Evolutionary conservation across 257 asterid species (phyloP), one percentile per base, ranked within the genome.

Genomic region (Penstemon davidsonii): DNA sequence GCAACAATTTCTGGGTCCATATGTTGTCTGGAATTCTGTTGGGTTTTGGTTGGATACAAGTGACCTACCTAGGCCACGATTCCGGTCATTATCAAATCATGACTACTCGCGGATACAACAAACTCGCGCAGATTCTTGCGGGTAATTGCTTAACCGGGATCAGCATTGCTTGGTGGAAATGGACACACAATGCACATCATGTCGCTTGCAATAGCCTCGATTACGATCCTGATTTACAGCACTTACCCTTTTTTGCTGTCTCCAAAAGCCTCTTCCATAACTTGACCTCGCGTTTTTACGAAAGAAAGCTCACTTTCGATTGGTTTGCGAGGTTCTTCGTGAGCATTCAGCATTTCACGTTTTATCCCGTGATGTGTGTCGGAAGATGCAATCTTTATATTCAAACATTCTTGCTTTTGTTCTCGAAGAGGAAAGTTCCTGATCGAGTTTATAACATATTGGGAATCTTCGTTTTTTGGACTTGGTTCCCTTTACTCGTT

Each of bases 81-180:
- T 89, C 98, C 3, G 98, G 98, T 18, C 98, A 92, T 71, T 92
- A 92, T 45, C 71, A 71, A 67, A 90, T 92, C 0, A 92, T 92
- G 98, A 15, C 78, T 7, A 79, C 62, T 4, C 69, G 62, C 0
- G 81, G 85, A 1, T 82, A 25, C 57, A 92, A 92, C 66, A 86
- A 81, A 67, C 5, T 86, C 0, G 86, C 83, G 0, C 98, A 92
- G 76, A 82, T 89, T 33, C 66, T 87, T 7, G 67, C 96, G 0
- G 98, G 98, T 0, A 92, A 92, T 73, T 92, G 97, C 18, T 77
- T 92, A 7, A 89, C 96, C 3, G 98, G 98, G 2, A 92, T 92
- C 67, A 92, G 98, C 79, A 92, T 92, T 55, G 98, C 96, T 4
- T 92, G 98, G 98, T 92, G 98, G 98, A 92, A 89, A 47, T 92